Evolutionary conservation across 2,329 filamentous ascomycete genomes (phyloP), one percentile per base, ranked within the genome.

Genomic region (Trichoderma atroviride): DNA sequence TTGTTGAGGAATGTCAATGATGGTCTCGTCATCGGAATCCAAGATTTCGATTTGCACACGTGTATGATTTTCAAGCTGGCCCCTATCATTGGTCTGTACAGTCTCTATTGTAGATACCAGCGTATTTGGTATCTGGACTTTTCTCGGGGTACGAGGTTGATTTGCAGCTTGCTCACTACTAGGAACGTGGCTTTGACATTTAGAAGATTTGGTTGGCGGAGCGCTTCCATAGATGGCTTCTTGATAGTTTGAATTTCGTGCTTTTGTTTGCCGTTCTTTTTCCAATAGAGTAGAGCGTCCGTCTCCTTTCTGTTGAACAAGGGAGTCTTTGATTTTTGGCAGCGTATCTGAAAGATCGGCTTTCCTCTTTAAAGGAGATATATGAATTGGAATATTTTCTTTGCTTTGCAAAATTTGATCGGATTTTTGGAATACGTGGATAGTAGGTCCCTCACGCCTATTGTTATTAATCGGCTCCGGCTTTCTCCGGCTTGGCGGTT

Each of bases 281-380:
- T 33, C 63, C 19, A 22, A 50, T 3, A 37, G 22, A 14, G 29
- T 52, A 59, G 29, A 11, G 9, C 29, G 24, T 37, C 40, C n/a
- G 13, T 64, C 50, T 56, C 19, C 22, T 27, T 13, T 56, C 27
- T 50, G 63, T 47, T 33, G 50, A n/a, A 19, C 13, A 16, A 52
- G 33, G 22, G 35, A 24, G 16, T 27, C 35, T 59, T 37, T 55
- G 24, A 29, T 52, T 35, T 33, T 43, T 35, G 33, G 22, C 13
- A 47, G 61, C 22, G 6, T 16, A 29, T 52, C 55, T 13, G 37
- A 58, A 22, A 9, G 16, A 37, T 59, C 55, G 22, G 55, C 63
- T 16, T 58, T 67, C 19, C 63, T 24, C 31, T 67, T 59, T 33
- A 14, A 52, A n/a, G 53, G 55, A 13, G 63, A 52, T n/a, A 56